phyloP scores from a whole-genome alignment of 768 basidiomycete genomes.

The Macrolepiota fuliginosa region DNA sequence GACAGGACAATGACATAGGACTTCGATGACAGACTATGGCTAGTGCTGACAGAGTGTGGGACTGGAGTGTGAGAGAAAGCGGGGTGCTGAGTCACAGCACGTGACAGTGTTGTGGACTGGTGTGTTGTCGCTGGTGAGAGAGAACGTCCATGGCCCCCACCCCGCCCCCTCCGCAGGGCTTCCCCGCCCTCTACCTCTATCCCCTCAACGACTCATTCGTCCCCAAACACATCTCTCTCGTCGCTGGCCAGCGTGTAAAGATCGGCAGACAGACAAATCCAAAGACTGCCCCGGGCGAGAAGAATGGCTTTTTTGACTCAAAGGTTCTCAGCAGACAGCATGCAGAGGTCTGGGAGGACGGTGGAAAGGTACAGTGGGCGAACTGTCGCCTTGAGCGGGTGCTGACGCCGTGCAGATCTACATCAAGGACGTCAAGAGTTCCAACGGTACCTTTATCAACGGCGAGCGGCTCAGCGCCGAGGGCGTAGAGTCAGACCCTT shows the following conservation, averaged over 20 bases:
- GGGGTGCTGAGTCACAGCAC: no score
- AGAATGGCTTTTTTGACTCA: constrained; percentile 96
- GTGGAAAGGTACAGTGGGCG: constrained; percentile 61
- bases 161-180: constrained; percentile 23
- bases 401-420: constrained; percentile 63
- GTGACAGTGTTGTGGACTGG: no score
- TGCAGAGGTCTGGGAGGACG: constrained; percentile 98
- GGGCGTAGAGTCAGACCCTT: constrained; percentile 88
- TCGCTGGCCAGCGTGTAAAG: constrained; percentile 68
- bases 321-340: constrained; percentile 93
- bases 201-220: constrained; percentile 93
- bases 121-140: no score
- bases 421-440: constrained; percentile 98
- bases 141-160: constrained; percentile 23
- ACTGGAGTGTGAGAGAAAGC: no score
- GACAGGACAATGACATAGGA: no score
- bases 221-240: constrained; percentile 90
- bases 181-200: constrained; percentile 67
- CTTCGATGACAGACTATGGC: no score
- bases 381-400: constrained; percentile 6
- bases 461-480: constrained; percentile 89
- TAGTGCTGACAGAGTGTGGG: no score
- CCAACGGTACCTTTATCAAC: constrained; percentile 98
- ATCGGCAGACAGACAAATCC: constrained; percentile 96
- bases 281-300: constrained; percentile 88